phyloP scores from a whole-genome alignment of 352 stramenopile genomes.

The Globisporangium apiculatum region DNA sequence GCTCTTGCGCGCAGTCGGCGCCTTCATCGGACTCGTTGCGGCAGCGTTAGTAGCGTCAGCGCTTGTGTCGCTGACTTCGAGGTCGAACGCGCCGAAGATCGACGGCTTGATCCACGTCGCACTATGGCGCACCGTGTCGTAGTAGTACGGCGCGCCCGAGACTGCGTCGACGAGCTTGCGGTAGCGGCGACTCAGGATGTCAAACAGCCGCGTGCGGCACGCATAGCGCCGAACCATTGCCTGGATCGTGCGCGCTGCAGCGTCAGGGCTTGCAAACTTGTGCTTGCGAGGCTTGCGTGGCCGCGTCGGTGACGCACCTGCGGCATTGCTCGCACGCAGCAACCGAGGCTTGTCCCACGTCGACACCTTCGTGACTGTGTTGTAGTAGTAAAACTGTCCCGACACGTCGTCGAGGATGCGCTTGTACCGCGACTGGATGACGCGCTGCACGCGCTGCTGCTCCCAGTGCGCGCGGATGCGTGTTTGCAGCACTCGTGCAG shows the following conservation, averaged over 20 bases:
- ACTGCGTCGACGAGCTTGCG: constrained; percentile 46
- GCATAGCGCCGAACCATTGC: constrained; percentile 47
- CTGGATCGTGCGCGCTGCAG: constrained; percentile 52
- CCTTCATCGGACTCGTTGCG: constrained; percentile 5
- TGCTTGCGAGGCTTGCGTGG: constrained; percentile 11
- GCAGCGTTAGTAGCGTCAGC: neutral
- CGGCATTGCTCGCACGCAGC: constrained; percentile 13
- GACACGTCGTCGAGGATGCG: constrained; percentile 48
- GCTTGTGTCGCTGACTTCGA: constrained; percentile 22
- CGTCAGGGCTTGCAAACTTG: constrained; percentile 28
- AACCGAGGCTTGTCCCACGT: constrained; percentile 59
- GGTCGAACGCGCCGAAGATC: constrained; percentile 42
- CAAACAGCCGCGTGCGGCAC: constrained; percentile 32
- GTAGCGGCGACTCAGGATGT: constrained; percentile 39
- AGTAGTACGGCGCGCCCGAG: constrained; percentile 51
- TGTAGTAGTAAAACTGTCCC: constrained; percentile 64
- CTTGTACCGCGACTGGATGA: constrained; percentile 45
- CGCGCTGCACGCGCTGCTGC: constrained; percentile 26
- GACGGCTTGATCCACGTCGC: constrained; percentile 59
- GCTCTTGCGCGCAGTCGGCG: constrained; percentile 9
- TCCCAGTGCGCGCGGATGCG: constrained; percentile 34
- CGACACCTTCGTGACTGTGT: constrained; percentile 58
- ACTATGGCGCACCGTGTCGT: constrained; percentile 38
- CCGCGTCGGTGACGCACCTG: constrained; percentile 2
- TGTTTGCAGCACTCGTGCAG: constrained; percentile 48